These are phyloP conservation scores for Taiwanofungus camphoratus DNA, from an alignment of 1,284 basidiomycete species.

Conservation along the genomic window DNA sequence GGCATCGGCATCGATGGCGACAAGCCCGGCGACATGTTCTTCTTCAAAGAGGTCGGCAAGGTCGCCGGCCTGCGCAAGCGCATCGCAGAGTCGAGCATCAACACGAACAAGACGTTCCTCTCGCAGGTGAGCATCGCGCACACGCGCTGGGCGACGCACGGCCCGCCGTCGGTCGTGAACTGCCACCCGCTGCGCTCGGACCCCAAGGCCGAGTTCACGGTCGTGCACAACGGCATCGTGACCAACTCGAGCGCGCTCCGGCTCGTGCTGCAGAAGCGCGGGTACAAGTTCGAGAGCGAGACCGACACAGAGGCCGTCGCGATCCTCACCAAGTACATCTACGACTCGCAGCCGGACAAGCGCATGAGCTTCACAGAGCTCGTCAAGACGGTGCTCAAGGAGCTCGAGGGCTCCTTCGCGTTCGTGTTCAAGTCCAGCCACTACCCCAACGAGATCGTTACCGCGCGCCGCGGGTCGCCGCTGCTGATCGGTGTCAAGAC, in stretches of 20 bases:
- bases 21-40: conserved; percentile 69
- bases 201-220: conserved; percentile 76
- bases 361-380: conserved; percentile 87
- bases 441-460: conserved; percentile 95
- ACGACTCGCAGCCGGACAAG: conserved; percentile 89
- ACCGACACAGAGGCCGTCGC: conserved; percentile 99
- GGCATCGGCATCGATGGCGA: conserved; percentile 96
- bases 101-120: conserved; percentile 80
- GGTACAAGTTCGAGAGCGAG: conserved; percentile 92
- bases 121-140: conserved; percentile 97
- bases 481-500: conserved; percentile 99
- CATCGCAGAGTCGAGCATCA: conserved; percentile 73
- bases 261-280: conserved; percentile 92
- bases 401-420: conserved; percentile 99
- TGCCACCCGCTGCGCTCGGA: conserved; percentile 97
- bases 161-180: conserved; percentile 82
- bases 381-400: conserved; percentile 95
- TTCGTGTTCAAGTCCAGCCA: conserved; percentile 98
- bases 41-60: conserved; percentile 99
- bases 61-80: conserved; percentile 92
- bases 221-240: conserved; percentile 99
- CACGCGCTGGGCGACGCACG: conserved; percentile 99
- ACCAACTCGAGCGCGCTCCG: conserved; percentile 91
- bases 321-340: conserved; percentile 95
- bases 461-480: conserved; percentile 95